Base-by-base conservation (phyloP, 2,329 filamentous ascomycete species). In the Talaromyces pinophilus region DNA sequence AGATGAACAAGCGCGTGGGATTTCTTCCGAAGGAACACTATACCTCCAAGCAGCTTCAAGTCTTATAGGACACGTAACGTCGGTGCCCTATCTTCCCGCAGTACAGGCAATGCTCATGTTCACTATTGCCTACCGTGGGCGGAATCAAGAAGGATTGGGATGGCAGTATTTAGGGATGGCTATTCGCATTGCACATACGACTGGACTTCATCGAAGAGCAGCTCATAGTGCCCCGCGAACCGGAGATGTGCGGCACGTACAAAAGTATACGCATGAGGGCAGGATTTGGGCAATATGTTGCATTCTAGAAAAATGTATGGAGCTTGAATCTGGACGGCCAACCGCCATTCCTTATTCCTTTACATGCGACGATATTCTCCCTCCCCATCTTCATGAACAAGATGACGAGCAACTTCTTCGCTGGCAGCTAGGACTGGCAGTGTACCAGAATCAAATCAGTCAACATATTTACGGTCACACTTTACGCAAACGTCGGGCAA, bases 61-160 rank as follows among this genome's bases (percentile, higher is more conserved):
- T 48, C 52, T 64, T 46, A 28, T 64, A 28, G 52, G 62, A 57
- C 62, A 64, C 40, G 62, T 64, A 40, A 64, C 50, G n/a, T 59
- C 28, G 38, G 52, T 64, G 52, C 62, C 62, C 5, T 64, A 64
- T 64, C 50, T 64, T 59, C 62, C 62, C 8, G 50, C 62, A 44
- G 62, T 64, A 15, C 62, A 64, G 46, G 62, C 62, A 59, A 28
- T 64, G 62, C 62, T 64, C 28, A 64, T 64, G 62, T 64, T 57
- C 62, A 59, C 62, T 46, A 59, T 64, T 64, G 50, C 38, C 11
- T 64, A 64, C 13, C 62, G 62, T 59, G 62, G 62, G 11, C 50
- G 62, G 2, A 64, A 64, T 8, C 50, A 64, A 59, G 62, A 64
- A 59, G 62, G 62, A 35, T 33, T 64, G 62, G 62, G 62, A 33